These are phyloP conservation scores for Paramarasmius palmivorus DNA, from an alignment of 1,284 basidiomycete species.

Conservation along the genomic window DNA sequence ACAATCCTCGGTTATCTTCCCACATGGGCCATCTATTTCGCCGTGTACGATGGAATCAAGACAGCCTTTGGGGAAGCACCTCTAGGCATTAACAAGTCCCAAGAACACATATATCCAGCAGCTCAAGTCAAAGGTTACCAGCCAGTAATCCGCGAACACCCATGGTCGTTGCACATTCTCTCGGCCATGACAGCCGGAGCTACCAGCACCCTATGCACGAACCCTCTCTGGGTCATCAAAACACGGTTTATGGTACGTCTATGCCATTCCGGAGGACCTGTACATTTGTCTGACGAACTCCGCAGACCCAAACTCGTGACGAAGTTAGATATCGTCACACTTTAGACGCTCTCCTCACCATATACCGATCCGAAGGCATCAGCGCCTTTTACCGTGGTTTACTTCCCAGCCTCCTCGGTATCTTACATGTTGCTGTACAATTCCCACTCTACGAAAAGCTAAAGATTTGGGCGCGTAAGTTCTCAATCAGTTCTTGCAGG, in stretches of 20 bases:
- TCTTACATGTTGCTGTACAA: conserved; percentile 91
- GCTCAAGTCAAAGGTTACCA: conserved; percentile 82
- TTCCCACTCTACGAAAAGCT: conserved; percentile 95
- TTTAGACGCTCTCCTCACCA: conserved; percentile 81
- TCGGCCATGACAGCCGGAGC: conserved; percentile 94
- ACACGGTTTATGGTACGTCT: conserved; percentile 89
- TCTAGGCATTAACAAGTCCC: conserved; percentile 35
- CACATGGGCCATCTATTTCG: conserved; percentile 98
- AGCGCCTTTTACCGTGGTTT: conserved; percentile 91
- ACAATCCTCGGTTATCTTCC: conserved; percentile 94
- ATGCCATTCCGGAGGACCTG: conserved; percentile 3
- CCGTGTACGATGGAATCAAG: conserved; percentile 96
- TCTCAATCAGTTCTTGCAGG: neutral
- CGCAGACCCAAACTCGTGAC: conserved; percentile 72
- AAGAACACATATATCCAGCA: conserved; percentile 69
- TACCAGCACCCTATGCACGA: conserved; percentile 87
- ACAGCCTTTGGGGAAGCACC: conserved; percentile 70
- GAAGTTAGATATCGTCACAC: conserved; percentile 86
- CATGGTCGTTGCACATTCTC: conserved; percentile 83
- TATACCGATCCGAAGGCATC: conserved; percentile 84
- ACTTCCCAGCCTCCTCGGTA: conserved; percentile 86
- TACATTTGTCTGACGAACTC: neutral
- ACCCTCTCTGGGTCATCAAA: conserved; percentile 96
- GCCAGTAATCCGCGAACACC: conserved; percentile 71
- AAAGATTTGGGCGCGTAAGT: conserved; percentile 82